Evolutionary conservation across 192 early-diverging fungal genomes (phyloP), one percentile per base, ranked within the genome.

Genomic region (Backusella psychrophila): DNA sequence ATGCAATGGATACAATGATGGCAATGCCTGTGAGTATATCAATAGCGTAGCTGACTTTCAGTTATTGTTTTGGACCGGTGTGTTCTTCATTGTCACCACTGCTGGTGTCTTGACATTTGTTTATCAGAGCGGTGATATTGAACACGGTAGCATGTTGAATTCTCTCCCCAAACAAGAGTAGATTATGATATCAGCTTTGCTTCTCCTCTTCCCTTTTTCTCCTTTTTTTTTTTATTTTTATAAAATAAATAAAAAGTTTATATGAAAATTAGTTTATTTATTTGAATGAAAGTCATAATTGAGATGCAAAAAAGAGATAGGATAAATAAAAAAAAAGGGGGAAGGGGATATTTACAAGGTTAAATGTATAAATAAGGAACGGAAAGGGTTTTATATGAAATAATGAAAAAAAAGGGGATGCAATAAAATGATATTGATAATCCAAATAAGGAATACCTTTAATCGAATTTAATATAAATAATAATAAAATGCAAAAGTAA

Each of bases 61-160:
- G 42, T 70, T 81, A 29, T 67, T 81, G 19, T 81, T 81, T 59
- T 81, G 80, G 80, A 81, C 80, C 14, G 29, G 73, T 34, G 69
- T 81, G 17, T n/a, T 34, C n/a, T 71, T 81, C 23, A 49, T 81
- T 23, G 19, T 81, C 23, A 41, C 75, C 3, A 63, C 74, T 19
- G 52, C 72, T 19, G 75, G 76, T 72, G 80, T 74, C 23, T 49
- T 81, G 34, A 29, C 35, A 21, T 79, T 73, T 70, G 67, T 79
- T 9, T 79, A 79, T 42, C 44, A 75, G 9, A 65, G 66, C n/a
- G 78, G 78, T 34, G 21, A 52, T 59, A 69, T 70, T 21, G 66
- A 66, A 4, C 46, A 46, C n/a, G 66, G 72, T 44, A 67, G 49
- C 41, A 70, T 79, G 29, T 11, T 79, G n/a, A 71, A 69, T 26